These are phyloP conservation scores for Suillus subaureus DNA, from an alignment of 768 basidiomycete genomes.

Conservation along the genomic window DNA sequence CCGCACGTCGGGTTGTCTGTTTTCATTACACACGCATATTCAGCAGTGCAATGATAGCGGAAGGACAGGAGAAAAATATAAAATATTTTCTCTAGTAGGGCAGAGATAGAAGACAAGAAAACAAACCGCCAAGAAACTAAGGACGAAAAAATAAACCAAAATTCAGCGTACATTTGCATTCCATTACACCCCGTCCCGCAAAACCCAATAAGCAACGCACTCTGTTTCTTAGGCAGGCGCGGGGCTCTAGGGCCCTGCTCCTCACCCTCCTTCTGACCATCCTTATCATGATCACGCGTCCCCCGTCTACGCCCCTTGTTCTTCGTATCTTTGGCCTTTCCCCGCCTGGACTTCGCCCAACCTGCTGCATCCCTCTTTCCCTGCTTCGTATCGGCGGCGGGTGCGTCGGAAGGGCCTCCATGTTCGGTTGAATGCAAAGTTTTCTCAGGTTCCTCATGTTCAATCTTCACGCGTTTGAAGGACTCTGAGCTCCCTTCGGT, in stretches of 20 bases:
- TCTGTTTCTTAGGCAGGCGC: slow-evolving; percentile 81
- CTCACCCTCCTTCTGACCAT: slow-evolving; percentile 21
- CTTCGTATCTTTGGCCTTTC: slow-evolving; percentile 40
- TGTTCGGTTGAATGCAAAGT: background rate
- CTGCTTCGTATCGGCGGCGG: slow-evolving; percentile 4
- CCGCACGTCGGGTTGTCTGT: slow-evolving; percentile 68
- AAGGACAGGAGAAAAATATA: background rate
- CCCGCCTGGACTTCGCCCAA: slow-evolving; percentile 35
- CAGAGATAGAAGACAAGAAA: background rate
- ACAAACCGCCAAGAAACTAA: no score
- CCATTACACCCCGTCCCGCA: slow-evolving; percentile 91
- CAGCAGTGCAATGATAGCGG: background rate
- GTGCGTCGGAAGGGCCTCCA: slow-evolving; percentile 1
- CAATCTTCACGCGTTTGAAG: slow-evolving; percentile 18
- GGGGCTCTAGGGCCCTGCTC: slow-evolving; percentile 41
- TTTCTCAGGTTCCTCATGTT: slow-evolving; percentile 6
- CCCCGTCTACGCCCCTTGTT: slow-evolving; percentile 44
- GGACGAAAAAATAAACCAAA: background rate
- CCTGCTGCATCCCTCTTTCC: slow-evolving; percentile 31
- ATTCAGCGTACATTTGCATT: slow-evolving; percentile 87
- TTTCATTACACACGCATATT: background rate
- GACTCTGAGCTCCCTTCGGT: slow-evolving; percentile 8
- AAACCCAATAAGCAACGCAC: slow-evolving; percentile 85
- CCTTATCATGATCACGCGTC: slow-evolving; percentile 38
- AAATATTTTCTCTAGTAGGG: background rate